Evolutionary conservation across 2,329 filamentous ascomycete genomes (phyloP), one percentile per base, ranked within the genome.

Genomic region (Ophiocordyceps unilateralis): DNA sequence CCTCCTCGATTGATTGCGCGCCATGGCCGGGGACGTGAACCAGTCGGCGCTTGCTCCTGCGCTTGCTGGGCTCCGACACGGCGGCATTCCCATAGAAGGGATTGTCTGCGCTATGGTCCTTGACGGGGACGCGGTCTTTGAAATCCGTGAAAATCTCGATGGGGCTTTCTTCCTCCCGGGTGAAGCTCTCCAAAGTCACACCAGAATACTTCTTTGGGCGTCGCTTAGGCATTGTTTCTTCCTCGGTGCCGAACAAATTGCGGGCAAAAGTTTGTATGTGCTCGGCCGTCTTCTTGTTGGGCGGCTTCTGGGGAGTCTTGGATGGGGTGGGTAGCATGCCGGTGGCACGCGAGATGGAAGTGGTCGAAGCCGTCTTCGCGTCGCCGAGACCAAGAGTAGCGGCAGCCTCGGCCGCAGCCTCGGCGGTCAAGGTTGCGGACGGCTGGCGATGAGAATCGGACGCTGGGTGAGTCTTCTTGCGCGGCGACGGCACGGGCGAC

Each of bases 111-210:
- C 69, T 76, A n/a, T 62, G 57, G 51, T 86, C 82, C 37, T 75
- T 63, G 48, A 77, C 71, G 19, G 84, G 84, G 37, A 87, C 61
- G 43, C 80, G 78, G 50, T 93, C 87, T 49, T 86, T 80, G 1
- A 83, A 76, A 58, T 91, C 83, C 36, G 81, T 87, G 55, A 78
- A 89, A 53, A 89, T 84, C 49, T 73, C 59, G 50, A 88, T 83
- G n/a, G 67, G 58, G 37, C 69, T 65, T 37, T 75, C 69, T 8
- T 68, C 61, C n/a, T 72, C 69, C n/a, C n/a, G n/a, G 21, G 60
- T 63, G 54, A 81, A 78, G 59, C 74, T 78, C 47, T 73, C 70
- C 48, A 78, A 53, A 11, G 68, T 64, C 38, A 70, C 60, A 41
- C 70, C 68, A 5, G 62, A 67, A 56, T 75, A 72, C 57, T 74